Evolutionary conservation across 768 basidiomycete genomes (phyloP), one percentile per base, ranked within the genome.

Genomic region (Dendrothele bispora): DNA sequence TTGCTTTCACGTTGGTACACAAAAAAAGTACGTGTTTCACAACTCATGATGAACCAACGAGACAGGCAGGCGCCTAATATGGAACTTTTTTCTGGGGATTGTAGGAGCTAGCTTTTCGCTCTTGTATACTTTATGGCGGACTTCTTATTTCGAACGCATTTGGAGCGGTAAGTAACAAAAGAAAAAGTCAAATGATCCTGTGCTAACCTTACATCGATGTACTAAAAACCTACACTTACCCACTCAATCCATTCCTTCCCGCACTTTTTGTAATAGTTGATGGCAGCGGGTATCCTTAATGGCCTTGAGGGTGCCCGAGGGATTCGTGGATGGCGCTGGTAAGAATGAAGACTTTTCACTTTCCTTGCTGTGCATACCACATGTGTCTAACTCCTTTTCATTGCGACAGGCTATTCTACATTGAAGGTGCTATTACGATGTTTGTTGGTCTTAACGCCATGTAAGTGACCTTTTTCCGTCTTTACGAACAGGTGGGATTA

Each of bases 271-370:
- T 43, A 29, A 20, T 48, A 86, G 79, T 59, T 87, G 5, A 78
- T 88, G 57, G 88, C 85, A 12, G 86, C 86, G 17, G 87, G 84
- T 8, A 84, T 89, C 43, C 71, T 91, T 12, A 66, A 71, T 1
- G 74, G 71, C 32, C 84, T 89, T 85, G 77, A 89, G 50, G 85
- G 84, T 2, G 73, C 71, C 39, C 66, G 77, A 4, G 86, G 86
- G 2, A 80, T 85, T 35, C 59, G 80, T 22, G 84, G 83, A 10
- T 89, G 87, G 86, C 57, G 83, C 69, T 88, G 80, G 82, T 81
- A 50, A 50, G 68, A 10, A 32, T 48, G n/a, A 21, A 18, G 8
- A 17, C 38, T 25, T 39, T 20, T 30, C 25, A 17, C 20, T 10
- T 32, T n/a, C 41, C 5, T 24, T 27, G 3, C n/a, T 22, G 30